Evolutionary conservation across 495 filamentous ascomycete species (phyloP).

Genomic region (Neurospora africana): DNA sequence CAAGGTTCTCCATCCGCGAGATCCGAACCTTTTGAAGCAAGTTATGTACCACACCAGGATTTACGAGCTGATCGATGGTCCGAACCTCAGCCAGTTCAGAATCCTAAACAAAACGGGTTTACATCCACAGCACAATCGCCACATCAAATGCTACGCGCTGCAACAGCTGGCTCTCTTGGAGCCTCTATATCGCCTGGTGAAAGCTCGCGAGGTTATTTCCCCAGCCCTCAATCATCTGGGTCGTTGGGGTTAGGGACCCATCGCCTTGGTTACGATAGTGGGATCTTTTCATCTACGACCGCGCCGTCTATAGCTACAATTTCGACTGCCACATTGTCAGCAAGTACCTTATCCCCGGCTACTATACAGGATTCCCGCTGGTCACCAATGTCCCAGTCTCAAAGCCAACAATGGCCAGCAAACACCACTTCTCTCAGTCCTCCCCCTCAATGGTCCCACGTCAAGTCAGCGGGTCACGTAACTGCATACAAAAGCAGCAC

Average conservation of each 20-base stretch:
- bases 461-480: not conserved
- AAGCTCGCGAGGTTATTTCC: not conserved
- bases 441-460: not conserved
- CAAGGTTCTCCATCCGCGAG: slow-evolving; percentile 5
- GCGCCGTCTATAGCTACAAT: not conserved
- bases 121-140: not conserved
- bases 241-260: not conserved
- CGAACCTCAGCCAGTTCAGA: not conserved
- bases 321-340: not conserved
- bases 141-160: not conserved
- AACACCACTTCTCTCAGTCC: not conserved
- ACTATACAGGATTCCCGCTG: not conserved
- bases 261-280: not conserved
- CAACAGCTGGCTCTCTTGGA: not conserved
- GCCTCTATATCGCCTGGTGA: not conserved
- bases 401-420: not conserved
- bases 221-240: not conserved
- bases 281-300: not conserved
- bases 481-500: not conserved
- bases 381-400: not conserved
- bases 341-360: not conserved
- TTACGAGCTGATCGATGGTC: slow-evolving; percentile 6
- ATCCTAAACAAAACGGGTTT: not conserved
- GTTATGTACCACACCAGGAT: not conserved
- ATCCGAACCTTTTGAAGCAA: slow-evolving; percentile 7